These are phyloP conservation scores for Aspergillus ibericus DNA, from an alignment of 2,329 filamentous ascomycete species.

Conservation along the genomic window DNA sequence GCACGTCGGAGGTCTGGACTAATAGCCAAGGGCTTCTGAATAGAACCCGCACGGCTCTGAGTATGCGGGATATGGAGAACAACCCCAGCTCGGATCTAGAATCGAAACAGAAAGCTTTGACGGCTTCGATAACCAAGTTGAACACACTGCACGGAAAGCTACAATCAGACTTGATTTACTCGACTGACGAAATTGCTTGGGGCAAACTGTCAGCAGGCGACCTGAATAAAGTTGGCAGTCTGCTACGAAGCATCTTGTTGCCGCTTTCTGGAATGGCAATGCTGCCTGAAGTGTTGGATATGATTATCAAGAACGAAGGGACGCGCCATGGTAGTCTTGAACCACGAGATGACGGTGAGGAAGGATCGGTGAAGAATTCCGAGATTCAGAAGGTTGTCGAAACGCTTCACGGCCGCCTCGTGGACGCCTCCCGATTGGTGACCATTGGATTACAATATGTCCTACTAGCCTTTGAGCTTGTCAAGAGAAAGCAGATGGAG, in stretches of 20 bases:
- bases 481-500: constrained; percentile 25
- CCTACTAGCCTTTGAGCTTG: constrained; percentile 51
- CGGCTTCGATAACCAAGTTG: constrained; percentile 44
- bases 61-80: constrained; percentile 8
- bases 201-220: constrained; percentile 68
- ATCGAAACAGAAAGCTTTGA: constrained; percentile 24
- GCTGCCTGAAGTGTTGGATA: constrained; percentile 65
- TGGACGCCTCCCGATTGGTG: constrained; percentile 62
- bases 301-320: constrained; percentile 27
- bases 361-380: constrained; percentile 13
- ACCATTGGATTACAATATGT: constrained; percentile 64
- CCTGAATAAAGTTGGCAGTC: constrained; percentile 57
- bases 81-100: constrained; percentile 15
- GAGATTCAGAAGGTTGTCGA: constrained; percentile 28
- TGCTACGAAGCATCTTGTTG: constrained; percentile 63
- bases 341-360: constrained; percentile 7
- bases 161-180: constrained; percentile 65
- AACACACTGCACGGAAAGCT: constrained; percentile 64
- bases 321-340: constrained; percentile 9
- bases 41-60: constrained; percentile 20
- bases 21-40: constrained; percentile 15
- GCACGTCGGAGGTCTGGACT: constrained; percentile 14
- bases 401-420: constrained; percentile 44
- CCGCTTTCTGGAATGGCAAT: constrained; percentile 67
- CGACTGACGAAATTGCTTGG: constrained; percentile 70